Conservation (phyloP, 495 filamentous ascomycete genomes). For the Talaromyces ruber region DNA sequence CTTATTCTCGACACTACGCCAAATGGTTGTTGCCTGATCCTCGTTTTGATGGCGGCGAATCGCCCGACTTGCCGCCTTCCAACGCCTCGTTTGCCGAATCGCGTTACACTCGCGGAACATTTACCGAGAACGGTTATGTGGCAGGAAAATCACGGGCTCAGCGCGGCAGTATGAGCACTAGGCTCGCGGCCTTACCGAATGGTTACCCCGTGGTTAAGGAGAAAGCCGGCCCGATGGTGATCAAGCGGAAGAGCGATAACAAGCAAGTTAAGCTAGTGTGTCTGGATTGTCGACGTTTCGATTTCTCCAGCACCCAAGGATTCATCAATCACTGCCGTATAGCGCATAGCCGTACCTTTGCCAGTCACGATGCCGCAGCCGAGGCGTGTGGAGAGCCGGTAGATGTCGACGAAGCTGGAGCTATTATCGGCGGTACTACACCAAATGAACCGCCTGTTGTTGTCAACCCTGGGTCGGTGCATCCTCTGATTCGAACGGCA, state of each 20-base stretch:
- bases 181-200: conserved; percentile 63
- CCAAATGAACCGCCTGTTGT: conserved; percentile 22
- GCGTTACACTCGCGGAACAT: conserved; percentile 67
- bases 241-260: conserved; percentile 52
- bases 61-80: conserved; percentile 24
- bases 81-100: conserved; percentile 39
- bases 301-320: conserved; percentile 92
- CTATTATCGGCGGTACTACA: conserved; percentile 43
- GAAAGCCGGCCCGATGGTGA: conserved; percentile 50
- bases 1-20: conserved; percentile 88
- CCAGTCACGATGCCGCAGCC: conserved; percentile 93
- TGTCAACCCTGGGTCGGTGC: conserved; percentile 44
- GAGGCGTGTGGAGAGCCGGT: conserved; percentile 75
- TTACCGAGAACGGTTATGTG: conserved; percentile 44
- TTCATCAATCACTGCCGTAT: conserved; percentile 99
- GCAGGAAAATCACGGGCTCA: conserved; percentile 54
- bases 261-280: conserved; percentile 74
- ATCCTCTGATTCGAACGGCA: conserved; percentile 59
- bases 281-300: conserved; percentile 74
- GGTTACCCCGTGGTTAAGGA: conserved; percentile 65
- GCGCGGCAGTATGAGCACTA: conserved; percentile 49
- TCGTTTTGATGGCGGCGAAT: conserved; percentile 65
- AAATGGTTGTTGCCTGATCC: conserved; percentile 89
- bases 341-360: conserved; percentile 80
- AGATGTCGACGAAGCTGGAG: conserved; percentile 56